Percentiles rank a stretch among this genome's conserved stretches.
Evolutionary conservation across 306 rosid genomes (phyloP).

Genomic region (Prunus campanulata): DNA sequence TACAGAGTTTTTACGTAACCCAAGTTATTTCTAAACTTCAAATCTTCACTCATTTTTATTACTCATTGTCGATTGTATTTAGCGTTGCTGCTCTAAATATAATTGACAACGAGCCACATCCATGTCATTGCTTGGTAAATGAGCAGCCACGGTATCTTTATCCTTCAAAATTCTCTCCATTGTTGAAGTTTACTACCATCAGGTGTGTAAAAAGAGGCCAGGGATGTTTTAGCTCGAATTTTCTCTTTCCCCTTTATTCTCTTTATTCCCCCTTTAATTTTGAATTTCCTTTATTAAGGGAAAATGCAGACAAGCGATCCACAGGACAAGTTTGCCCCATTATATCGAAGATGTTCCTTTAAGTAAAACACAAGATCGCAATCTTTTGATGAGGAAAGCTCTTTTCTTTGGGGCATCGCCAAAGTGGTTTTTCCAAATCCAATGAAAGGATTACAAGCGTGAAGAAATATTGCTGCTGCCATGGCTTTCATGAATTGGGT

Average conservation of each 20-base stretch:
- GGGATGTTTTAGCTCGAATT: neutral
- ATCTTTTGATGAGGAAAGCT: constrained; percentile 37
- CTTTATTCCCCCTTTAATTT: neutral
- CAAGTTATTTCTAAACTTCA: no score
- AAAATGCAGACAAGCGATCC: constrained; percentile 11
- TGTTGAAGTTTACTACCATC: no score
- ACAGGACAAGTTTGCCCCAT: constrained; percentile 14
- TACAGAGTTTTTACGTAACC: no score
- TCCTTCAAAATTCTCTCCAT: no score
- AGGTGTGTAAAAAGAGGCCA: no score
- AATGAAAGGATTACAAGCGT: constrained; percentile 14
- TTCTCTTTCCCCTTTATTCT: neutral
- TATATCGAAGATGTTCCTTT: constrained; percentile 17
- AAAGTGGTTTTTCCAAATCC: neutral
- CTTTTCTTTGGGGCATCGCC: neutral
- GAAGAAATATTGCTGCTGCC: constrained; percentile 11
- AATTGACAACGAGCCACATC: no score
- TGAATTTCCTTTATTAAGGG: neutral
- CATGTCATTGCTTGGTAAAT: no score
- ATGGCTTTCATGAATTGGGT: constrained; percentile 29
- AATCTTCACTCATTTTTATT: no score
- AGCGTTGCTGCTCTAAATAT: no score
- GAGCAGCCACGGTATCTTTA: no score
- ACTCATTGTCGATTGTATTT: no score
- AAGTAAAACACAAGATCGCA: constrained; percentile 9